Evolutionary conservation across 1,139 yeast genomes (phyloP), one percentile per base, ranked within the genome.

Genomic region (Pichia cactophila): DNA sequence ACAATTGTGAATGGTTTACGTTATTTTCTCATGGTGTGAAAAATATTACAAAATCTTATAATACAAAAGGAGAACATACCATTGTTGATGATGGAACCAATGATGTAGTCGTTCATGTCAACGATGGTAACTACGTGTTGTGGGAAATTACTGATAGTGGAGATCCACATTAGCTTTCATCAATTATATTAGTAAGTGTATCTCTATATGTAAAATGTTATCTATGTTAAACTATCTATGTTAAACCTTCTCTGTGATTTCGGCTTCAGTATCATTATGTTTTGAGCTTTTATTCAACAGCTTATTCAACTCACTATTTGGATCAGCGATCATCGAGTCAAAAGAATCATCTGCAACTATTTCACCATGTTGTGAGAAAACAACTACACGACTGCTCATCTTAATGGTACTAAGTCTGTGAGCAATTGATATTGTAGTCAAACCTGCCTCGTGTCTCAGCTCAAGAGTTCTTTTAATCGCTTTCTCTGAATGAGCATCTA

Each of bases 381-480:
- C 97, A 55, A 90, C 78, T 23, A 90, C 80, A 54, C 86, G 74
- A 56, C 86, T 89, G 52, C 96, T 85, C 66, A 89, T 80, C 56
- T 83, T 78, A 50, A 86, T 86, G 11, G 96, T 85, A 17, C 92
- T 86, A 48, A 90, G 76, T 59, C 97, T 74, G 67, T 89, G 97
- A 1, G 97, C 97, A 62, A 90, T 86, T 40, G 95, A 88, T 36
- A 89, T 84, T 1, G 95, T 89, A 0, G 96, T 88, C 69, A 86
- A 74, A 33, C 86, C 86, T 41, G 83, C 80, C 26, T 71, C 69
- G 48, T 84, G 77, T 53, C 78, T 74, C 42, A 61, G 45, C 53
- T 76, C 66, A 52, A 81, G 66, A 0, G 89, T 83, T 51, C 77
- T 75, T 58, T 81, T 81, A 42, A 92, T 95, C 0, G 87, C 80